phyloP scores from a whole-genome alignment of 2,329 filamentous ascomycete species.

The Chaetomiaceae sp. region DNA sequence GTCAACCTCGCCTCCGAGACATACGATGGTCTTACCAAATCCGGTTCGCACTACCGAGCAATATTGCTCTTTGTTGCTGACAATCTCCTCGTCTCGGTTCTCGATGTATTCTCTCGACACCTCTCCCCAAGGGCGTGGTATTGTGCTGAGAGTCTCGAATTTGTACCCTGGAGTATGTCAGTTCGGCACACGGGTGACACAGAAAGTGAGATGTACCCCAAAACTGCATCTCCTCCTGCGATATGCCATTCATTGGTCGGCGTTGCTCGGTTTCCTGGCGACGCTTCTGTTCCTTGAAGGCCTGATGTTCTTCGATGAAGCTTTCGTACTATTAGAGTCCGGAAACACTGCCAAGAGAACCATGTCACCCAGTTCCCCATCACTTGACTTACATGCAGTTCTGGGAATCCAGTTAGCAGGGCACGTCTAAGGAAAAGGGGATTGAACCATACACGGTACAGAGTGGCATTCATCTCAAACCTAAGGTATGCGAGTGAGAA shows the following conservation, averaged over 20 bases:
- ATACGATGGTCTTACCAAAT: constrained; percentile 66
- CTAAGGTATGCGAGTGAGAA: too few species aligned
- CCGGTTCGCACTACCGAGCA: constrained; percentile 89
- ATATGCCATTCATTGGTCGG: constrained; percentile 36
- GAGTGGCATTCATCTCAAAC: constrained; percentile 94
- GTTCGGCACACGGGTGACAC: neutral
- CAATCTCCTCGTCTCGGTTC: constrained; percentile 59
- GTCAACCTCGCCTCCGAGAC: constrained; percentile 92
- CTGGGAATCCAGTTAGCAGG: constrained; percentile 30
- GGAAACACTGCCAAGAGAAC: neutral
- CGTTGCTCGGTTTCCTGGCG: constrained; percentile 48
- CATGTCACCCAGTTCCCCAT: neutral
- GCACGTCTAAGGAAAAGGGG: constrained; percentile 20
- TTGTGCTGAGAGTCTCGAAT: constrained; percentile 79
- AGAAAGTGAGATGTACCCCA: constrained; percentile 58
- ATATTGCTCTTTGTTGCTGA: constrained; percentile 90
- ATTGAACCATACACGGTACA: constrained; percentile 63
- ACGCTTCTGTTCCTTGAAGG: constrained; percentile 59
- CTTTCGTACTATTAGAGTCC: constrained; percentile 38
- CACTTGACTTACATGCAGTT: constrained; percentile 45
- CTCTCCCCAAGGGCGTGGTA: constrained; percentile 68
- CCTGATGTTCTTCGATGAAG: constrained; percentile 89
- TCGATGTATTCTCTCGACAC: constrained; percentile 74
- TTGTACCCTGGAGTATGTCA: constrained; percentile 67
- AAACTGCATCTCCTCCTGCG: constrained; percentile 76